Percentiles rank a stretch among this genome's conserved stretches.
These are phyloP conservation scores for Mycosphaerella sp. DNA, from an alignment of 2,329 filamentous ascomycete genomes.

Conservation along the genomic window DNA sequence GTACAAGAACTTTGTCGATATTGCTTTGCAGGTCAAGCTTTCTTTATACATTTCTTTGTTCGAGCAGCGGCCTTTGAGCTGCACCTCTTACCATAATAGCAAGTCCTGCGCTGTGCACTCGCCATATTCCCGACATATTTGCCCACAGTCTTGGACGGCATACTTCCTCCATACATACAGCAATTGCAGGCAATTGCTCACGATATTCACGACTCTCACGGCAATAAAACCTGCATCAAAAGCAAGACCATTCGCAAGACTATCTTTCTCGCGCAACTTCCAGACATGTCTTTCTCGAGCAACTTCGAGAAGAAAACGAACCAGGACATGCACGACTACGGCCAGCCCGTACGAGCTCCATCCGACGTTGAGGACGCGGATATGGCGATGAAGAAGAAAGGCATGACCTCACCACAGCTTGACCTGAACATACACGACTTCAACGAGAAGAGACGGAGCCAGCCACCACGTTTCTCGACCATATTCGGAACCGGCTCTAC, in stretches of 20 bases:
- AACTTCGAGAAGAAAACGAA: constrained; percentile 33
- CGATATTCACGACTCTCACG: constrained; percentile 17
- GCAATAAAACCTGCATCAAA: neutral
- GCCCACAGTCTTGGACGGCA: constrained; percentile 7
- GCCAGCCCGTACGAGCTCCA: constrained; percentile 19
- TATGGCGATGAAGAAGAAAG: constrained; percentile 14
- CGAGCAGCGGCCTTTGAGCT: constrained; percentile 6
- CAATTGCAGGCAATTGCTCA: constrained; percentile 18
- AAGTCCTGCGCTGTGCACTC: constrained; percentile 12
- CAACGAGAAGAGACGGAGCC: constrained; percentile 26
- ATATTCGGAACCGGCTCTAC: constrained; percentile 24
- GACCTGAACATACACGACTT: constrained; percentile 20
- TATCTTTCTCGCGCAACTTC: neutral
- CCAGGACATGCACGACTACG: constrained; percentile 28
- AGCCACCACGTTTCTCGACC: constrained; percentile 32
- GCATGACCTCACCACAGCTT: constrained; percentile 5
- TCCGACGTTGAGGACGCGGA: constrained; percentile 19
- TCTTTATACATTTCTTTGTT: constrained; percentile 1
- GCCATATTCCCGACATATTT: constrained; percentile 4
- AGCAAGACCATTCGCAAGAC: neutral
- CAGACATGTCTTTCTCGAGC: constrained; percentile 28
- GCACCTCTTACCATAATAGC: neutral
- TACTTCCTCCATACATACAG: constrained; percentile 6
- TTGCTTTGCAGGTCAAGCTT: constrained; percentile 16
- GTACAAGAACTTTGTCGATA: constrained; percentile 11